Conservation (phyloP, 768 basidiomycete species). For the Boletellus ananas region DNA sequence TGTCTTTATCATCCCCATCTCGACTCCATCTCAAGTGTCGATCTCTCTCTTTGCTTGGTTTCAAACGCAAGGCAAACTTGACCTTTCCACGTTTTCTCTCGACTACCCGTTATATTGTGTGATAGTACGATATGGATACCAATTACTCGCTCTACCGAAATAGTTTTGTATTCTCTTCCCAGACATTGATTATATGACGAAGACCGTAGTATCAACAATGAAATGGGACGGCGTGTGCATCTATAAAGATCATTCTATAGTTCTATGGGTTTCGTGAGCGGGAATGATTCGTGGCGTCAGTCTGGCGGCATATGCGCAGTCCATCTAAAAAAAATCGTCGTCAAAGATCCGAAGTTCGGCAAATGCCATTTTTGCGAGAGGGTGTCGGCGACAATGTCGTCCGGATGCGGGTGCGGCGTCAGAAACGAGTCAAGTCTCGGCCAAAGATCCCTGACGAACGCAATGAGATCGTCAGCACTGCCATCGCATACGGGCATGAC, state of each 20-base stretch:
- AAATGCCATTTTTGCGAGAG: too few relatives aligned
- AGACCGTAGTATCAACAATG: conserved; percentile 4
- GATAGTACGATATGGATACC: conserved; percentile 20
- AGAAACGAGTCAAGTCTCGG: conserved; percentile 69
- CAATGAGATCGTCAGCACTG: conserved; percentile 7
- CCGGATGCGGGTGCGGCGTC: background rate
- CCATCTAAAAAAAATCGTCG: too few relatives aligned
- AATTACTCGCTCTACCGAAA: conserved; percentile 17
- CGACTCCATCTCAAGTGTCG: background rate
- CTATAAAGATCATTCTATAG: too few relatives aligned
- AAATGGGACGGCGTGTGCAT: background rate
- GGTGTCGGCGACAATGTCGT: too few relatives aligned
- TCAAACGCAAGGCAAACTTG: conserved; percentile 3
- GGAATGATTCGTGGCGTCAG: background rate
- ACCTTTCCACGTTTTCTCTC: background rate
- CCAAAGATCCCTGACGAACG: conserved; percentile 62
- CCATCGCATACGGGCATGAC: conserved; percentile 7
- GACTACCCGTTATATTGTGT: conserved; percentile 1
- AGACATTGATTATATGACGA: conserved; percentile 12
- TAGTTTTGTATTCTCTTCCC: background rate
- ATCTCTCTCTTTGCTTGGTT: conserved; percentile 6
- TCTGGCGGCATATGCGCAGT: background rate
- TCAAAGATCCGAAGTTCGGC: background rate
- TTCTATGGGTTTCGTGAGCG: conserved; percentile 9
- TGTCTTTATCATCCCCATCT: background rate